These are phyloP conservation scores for Leptomonas seymouri DNA, from an alignment of 208 protist species.

Conservation along the genomic window DNA sequence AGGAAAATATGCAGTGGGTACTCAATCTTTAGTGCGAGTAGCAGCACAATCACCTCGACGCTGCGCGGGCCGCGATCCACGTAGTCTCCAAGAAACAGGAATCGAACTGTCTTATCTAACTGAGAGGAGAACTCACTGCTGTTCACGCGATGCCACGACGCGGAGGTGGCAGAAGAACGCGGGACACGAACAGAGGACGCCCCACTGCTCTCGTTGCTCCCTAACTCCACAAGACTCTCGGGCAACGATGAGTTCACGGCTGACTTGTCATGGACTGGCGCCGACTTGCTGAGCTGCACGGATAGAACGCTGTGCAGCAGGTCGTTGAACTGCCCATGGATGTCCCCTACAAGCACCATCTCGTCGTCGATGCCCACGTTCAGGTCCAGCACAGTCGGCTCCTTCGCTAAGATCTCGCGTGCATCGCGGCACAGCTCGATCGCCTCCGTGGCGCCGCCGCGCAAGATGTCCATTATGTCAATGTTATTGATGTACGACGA, in stretches of 20 bases:
- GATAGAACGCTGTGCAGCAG: slow-evolving; percentile 65
- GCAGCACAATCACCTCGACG: slow-evolving; percentile 82
- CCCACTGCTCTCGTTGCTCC: not conserved
- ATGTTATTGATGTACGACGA: slow-evolving; percentile 37
- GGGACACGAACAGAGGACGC: not conserved
- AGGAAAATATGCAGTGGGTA: slow-evolving; percentile 88
- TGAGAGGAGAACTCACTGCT: slow-evolving; percentile 2
- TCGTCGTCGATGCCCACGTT: slow-evolving; percentile 48
- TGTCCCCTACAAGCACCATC: slow-evolving; percentile 84
- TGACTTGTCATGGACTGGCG: slow-evolving; percentile 8
- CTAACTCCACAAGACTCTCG: not conserved
- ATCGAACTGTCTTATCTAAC: slow-evolving; percentile 47
- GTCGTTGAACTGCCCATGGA: slow-evolving; percentile 89
- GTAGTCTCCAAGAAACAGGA: slow-evolving; percentile 98
- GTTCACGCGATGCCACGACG: slow-evolving; percentile 6
- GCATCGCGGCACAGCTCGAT: slow-evolving; percentile 61
- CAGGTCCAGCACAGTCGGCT: slow-evolving; percentile 61
- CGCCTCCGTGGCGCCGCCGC: slow-evolving; percentile 49
- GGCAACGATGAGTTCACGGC: not conserved
- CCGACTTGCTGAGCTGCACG: slow-evolving; percentile 50
- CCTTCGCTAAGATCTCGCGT: slow-evolving; percentile 40
- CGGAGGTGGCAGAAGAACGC: not conserved
- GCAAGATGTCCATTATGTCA: slow-evolving; percentile 64
- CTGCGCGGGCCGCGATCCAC: slow-evolving; percentile 94
- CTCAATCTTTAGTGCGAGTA: slow-evolving; percentile 86